Base-by-base conservation (phyloP, 345 rosid species). In the Euphorbia pulcherrima region DNA sequence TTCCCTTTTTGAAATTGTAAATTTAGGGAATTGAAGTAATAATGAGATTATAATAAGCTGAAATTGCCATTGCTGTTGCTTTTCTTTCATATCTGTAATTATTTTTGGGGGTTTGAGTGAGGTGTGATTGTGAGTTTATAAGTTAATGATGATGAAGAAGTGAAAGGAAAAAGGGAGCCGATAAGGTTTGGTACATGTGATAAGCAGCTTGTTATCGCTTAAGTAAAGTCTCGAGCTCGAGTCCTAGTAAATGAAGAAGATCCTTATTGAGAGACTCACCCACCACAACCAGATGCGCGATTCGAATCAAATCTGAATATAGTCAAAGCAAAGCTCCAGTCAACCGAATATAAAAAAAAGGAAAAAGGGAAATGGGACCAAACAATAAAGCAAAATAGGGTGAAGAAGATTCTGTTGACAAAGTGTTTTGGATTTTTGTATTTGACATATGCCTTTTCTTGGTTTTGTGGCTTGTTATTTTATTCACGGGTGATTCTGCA, bases 1-100 rank as follows among this genome's bases (percentile, higher is more conserved):
- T 11, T 82, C 79, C 7, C 65, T 62, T 14, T 30, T 29, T 3
- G 81, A 75, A 27, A 70, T 35, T 16, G 47, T 60, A 14, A 33
- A n/a, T 44, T 35, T 33, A 11, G 47, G 29, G 29, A 37, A n/a
- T 8, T 61, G 71, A 55, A 80, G 60, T n/a, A 67, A 28, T 33
- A 59, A 44, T 17, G 75, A n/a, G 26, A 64, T 53, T 5, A 37
- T 11, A 39, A 26, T 60, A n/a, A n/a, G n/a, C 12, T 74, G 0
- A 41, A 27, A 57, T 27, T 63, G 57, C 66, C 44, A 39, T 39
- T 39, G 50, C 18, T 2, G 16, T 12, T 44, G 13, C 18, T 16
- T 7, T 33, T 7, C 37, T 33, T 33, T 33, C 37, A 33, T 33
- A 7, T 33, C 37, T 33, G 3, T 33, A 33, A 3, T 33, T 33